Conservation (phyloP, 805 yeast genomes). For the Kregervanrija delftensis region DNA sequence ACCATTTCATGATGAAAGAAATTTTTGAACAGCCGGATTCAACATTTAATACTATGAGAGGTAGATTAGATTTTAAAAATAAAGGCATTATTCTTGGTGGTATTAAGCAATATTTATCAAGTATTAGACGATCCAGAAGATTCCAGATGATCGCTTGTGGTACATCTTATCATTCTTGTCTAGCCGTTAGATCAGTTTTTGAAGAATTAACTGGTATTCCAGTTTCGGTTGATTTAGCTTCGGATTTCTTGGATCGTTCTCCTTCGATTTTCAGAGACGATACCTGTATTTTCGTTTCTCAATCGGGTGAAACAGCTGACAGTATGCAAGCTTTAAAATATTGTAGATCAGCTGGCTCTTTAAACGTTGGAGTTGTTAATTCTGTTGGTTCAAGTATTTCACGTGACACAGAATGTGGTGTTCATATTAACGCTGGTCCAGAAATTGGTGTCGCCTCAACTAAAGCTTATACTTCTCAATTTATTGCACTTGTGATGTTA, state of each 20-base stretch:
- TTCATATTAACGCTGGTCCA: constrained; percentile 98
- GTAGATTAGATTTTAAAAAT: constrained; percentile 89
- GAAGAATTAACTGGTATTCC: constrained; percentile 97
- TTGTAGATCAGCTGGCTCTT: constrained; percentile 94
- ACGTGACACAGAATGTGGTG: constrained; percentile 98
- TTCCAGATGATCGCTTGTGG: constrained; percentile 99
- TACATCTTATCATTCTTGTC: constrained; percentile 96
- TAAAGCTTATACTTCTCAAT: constrained; percentile 97
- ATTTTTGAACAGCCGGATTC: constrained; percentile 98
- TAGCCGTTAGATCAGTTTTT: constrained; percentile 92
- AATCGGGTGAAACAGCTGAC: constrained; percentile 99
- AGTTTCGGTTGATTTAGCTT: constrained; percentile 85
- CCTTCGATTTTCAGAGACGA: constrained; percentile 99
- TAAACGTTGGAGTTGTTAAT: constrained; percentile 96
- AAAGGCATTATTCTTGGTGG: constrained; percentile 83
- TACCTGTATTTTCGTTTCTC: constrained; percentile 95
- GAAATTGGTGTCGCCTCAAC: constrained; percentile 99
- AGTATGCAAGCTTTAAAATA: constrained; percentile 91
- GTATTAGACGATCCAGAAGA: constrained; percentile 90
- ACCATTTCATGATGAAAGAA: constrained; percentile 98
- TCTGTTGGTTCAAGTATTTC: constrained; percentile 96
- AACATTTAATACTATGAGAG: constrained; percentile 97
- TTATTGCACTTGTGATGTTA: constrained; percentile 93
- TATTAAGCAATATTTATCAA: constrained; percentile 71
- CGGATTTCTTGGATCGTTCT: constrained; percentile 88